phyloP scores from a whole-genome alignment of 495 filamentous ascomycete genomes.

The Aspergillus mulundensis region DNA sequence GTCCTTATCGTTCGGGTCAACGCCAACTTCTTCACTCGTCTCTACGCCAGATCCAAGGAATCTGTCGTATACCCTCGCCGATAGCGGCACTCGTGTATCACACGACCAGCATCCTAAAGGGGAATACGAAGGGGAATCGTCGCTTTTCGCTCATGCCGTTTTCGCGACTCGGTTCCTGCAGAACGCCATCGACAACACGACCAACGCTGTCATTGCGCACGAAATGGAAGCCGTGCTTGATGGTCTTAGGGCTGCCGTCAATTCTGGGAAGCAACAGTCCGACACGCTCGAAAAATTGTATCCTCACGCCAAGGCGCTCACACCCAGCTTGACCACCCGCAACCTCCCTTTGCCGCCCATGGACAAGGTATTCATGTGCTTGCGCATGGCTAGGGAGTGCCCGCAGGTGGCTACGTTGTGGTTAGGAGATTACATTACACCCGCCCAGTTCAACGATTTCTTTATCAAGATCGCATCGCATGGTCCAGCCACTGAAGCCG shows the following conservation, averaged over 20 bases:
- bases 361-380: conserved; percentile 9
- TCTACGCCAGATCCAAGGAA: not conserved
- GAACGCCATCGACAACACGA: not conserved
- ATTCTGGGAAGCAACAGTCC: conserved; percentile 5
- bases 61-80: too few relatives aligned
- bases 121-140: conserved; percentile 7
- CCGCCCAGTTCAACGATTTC: not conserved
- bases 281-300: conserved; percentile 6
- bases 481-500: conserved; percentile 11
- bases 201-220: not conserved
- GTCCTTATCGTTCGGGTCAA: not conserved
- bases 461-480: conserved; percentile 9
- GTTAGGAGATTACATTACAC: too few relatives aligned
- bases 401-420: not conserved
- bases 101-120: not conserved
- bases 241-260: not conserved
- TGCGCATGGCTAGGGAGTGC: conserved; percentile 7
- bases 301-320: conserved; percentile 6
- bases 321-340: conserved; percentile 2
- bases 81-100: too few relatives aligned
- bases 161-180: conserved; percentile 9
- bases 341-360: conserved; percentile 11
- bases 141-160: conserved; percentile 11
- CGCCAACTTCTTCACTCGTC: not conserved
- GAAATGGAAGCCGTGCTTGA: too few relatives aligned